These are phyloP conservation scores for Abortiporus biennis DNA, from an alignment of 1,284 basidiomycete species.

Conservation along the genomic window DNA sequence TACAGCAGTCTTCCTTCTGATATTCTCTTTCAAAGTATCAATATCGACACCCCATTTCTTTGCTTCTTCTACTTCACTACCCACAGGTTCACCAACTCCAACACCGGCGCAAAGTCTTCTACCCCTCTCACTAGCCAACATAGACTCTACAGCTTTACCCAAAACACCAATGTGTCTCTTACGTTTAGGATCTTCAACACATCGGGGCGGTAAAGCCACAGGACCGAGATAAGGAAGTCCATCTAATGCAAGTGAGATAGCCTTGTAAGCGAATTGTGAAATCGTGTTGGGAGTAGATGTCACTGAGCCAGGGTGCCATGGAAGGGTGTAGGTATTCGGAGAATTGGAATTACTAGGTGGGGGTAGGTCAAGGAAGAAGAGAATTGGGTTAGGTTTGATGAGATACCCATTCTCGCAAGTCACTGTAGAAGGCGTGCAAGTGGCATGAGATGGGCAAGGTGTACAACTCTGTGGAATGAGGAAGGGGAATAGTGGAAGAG, in stretches of 20 bases:
- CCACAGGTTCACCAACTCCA: conserved; percentile 30
- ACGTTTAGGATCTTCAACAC: conserved; percentile 78
- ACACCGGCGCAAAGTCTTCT: conserved; percentile 62
- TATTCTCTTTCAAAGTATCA: conserved; percentile 43
- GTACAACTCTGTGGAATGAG: conserved; percentile 71
- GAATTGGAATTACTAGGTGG: conserved; percentile 18
- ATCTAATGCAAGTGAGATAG: conserved; percentile 33
- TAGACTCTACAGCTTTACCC: conserved; percentile 67
- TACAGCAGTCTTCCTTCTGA: conserved; percentile 28
- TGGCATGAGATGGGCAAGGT: conserved; percentile 79
- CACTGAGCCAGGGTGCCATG: conserved; percentile 8
- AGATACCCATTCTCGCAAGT: conserved; percentile 76
- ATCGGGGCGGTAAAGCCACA: conserved; percentile 74
- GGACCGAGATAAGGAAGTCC: conserved; percentile 78
- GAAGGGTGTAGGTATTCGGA: conserved; percentile 11
- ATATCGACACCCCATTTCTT: conserved; percentile 70
- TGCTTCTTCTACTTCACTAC: conserved; percentile 42
- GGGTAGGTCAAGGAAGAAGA: conserved; percentile 43
- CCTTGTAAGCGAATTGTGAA: conserved; percentile 18
- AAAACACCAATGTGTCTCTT: conserved; percentile 74
- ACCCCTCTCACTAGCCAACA: conserved; percentile 68
- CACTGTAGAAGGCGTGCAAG: conserved; percentile 60
- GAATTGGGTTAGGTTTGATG: conserved; percentile 54
- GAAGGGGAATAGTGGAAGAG: conserved; percentile 47
- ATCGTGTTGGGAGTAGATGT: conserved; percentile 33